Base-by-base conservation (phyloP, 768 basidiomycete genomes). In the Gelatoporia subvermispora region DNA sequence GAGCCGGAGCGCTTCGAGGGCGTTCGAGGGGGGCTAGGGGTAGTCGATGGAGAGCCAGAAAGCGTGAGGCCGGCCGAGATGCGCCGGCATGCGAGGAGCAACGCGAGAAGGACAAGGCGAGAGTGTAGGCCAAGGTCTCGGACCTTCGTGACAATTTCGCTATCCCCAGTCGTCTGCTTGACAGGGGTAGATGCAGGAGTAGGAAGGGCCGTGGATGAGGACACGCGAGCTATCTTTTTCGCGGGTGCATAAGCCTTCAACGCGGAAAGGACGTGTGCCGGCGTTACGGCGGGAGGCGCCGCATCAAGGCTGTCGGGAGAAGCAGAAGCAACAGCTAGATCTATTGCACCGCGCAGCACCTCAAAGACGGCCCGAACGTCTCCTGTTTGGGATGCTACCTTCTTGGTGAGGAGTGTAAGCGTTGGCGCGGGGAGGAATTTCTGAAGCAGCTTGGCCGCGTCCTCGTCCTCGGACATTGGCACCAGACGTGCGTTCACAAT, bases 311-410 rank as follows among this genome's bases (percentile, higher is more conserved):
- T 46, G 41, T 60, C 60, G 10, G 47, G 1, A 1, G 47, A 45
- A 13, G 57, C 56, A 13, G 60, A 53, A 40, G 62, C 60, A 21
- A 66, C 68, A 0, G 83, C 81, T 13, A 83, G 66, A 55, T 90
- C 86, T 55, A 94, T 87, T 8, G 90, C 86, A 10, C 83, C 79
- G 24, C 89, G 78, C 9, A 90, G 72, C 11, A 92, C 85, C 61
- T 89, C 88, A 47, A 94, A 85, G 2, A 91, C 69, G 21, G 77
- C 80, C 35, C 91, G 74, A 8, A 93, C 87, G 57, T 94, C 91
- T 15, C 91, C 91, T 0, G 91, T 90, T 49, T 83, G 72, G 2
- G 85, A 76, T 3, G 91, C 89, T 17, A 92, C 70, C 60, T 90
- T 91, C 70, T 88, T 89, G 8, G 85, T 79, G 23, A 90, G 74